Conservation (phyloP, 306 rosid species). For the Quercus alba region DNA sequence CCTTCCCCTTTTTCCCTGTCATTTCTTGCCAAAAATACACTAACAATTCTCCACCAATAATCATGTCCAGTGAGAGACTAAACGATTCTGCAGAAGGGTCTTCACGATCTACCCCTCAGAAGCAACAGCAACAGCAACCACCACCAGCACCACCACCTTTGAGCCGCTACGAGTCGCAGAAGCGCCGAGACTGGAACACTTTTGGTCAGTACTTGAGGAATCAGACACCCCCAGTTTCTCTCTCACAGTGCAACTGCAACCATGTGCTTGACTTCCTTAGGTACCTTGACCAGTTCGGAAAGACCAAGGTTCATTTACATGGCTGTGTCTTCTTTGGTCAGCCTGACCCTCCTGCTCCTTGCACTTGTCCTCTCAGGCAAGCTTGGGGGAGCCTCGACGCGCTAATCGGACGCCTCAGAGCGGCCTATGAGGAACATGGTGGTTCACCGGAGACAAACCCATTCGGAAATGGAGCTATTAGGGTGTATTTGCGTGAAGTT, state of each 20-base stretch:
- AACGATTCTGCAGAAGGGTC: constrained; percentile 43
- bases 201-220: constrained; percentile 78
- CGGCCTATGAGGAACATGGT: constrained; percentile 85
- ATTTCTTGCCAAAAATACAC: constrained; percentile 24
- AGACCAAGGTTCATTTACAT: constrained; percentile 83
- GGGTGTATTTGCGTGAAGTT: constrained; percentile 78
- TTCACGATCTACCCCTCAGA: constrained; percentile 29
- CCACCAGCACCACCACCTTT: constrained; percentile 35
- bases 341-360: constrained; percentile 91
- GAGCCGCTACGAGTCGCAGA: constrained; percentile 87
- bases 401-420: constrained; percentile 81
- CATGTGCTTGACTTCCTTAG: constrained; percentile 85
- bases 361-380: constrained; percentile 81
- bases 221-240: constrained; percentile 59
- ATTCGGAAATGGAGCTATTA: constrained; percentile 76
- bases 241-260: constrained; percentile 74
- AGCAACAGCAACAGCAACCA: constrained; percentile 13
- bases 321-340: constrained; percentile 87
- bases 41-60: constrained; percentile 17
- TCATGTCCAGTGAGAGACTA: constrained; percentile 50
- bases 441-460: constrained; percentile 78
- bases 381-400: constrained; percentile 98
- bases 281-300: constrained; percentile 87
- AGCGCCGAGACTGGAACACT: constrained; percentile 90
- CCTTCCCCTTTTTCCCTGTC: background rate